Evolutionary conservation across 148 eudicot genomes (phyloP).

Genomic region (Rhododendron molle): DNA sequence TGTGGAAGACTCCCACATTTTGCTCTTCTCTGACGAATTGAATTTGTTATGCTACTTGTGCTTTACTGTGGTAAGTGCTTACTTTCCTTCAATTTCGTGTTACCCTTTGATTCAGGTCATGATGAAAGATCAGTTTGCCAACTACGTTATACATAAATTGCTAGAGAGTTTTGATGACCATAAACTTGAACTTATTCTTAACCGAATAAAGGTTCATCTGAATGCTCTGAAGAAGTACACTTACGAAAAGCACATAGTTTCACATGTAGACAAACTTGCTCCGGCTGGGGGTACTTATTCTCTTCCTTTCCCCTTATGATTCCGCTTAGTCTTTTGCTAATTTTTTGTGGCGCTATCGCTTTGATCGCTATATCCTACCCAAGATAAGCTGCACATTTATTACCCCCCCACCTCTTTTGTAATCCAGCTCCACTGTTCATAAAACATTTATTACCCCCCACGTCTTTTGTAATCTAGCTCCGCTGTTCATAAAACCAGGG

Average conservation of each 20-base stretch:
- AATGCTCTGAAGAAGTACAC: slow-evolving; percentile 92
- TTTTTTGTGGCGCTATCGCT: background rate
- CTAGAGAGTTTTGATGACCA: slow-evolving; percentile 88
- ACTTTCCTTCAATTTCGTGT: background rate
- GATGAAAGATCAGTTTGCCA: slow-evolving; percentile 87
- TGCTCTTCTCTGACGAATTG: background rate
- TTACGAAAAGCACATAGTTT: slow-evolving; percentile 87
- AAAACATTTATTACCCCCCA: no score
- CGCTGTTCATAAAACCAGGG: no score
- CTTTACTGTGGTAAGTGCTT: background rate
- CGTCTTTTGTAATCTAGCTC: no score
- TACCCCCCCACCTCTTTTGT: no score
- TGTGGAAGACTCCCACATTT: background rate
- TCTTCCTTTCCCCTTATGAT: background rate
- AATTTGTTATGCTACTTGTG: background rate
- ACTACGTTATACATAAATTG: slow-evolving; percentile 50
- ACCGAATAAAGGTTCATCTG: slow-evolving; percentile 78
- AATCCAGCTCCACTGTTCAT: no score
- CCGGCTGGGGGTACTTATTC: slow-evolving; percentile 73
- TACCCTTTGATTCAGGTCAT: slow-evolving; percentile 49
- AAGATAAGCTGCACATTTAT: no score
- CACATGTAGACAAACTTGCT: slow-evolving; percentile 94
- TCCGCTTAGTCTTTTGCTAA: background rate
- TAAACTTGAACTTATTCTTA: slow-evolving; percentile 67
- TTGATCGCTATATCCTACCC: no score